These are phyloP conservation scores for Boletus semigastroideus DNA, from an alignment of 1,284 basidiomycete genomes.

Conservation along the genomic window DNA sequence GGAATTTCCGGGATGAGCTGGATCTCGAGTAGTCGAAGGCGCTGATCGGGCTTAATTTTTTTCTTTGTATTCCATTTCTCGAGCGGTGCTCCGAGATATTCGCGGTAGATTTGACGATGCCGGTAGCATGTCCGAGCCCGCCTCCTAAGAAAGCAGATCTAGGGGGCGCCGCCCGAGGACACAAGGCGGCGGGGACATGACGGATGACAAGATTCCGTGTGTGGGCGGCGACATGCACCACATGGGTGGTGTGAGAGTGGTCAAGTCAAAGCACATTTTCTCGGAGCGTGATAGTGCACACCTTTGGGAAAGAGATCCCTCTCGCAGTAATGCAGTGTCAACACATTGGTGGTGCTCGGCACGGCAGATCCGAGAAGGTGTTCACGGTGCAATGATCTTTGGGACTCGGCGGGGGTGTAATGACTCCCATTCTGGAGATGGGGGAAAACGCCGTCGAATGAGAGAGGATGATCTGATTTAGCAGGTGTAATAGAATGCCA, in stretches of 20 bases:
- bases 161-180: conserved; percentile 3
- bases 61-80: conserved; percentile 7
- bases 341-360: not conserved
- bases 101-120: conserved; percentile 21
- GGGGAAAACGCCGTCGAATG: conserved; percentile 18
- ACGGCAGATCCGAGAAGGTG: not conserved
- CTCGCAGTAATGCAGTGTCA: not conserved
- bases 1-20: conserved; percentile 16
- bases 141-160: conserved; percentile 1
- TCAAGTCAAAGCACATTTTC: not conserved
- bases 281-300: not conserved
- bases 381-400: not conserved
- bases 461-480: not conserved
- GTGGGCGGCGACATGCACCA: not conserved
- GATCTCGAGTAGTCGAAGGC: conserved; percentile 25
- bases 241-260: not conserved
- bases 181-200: conserved; percentile 4
- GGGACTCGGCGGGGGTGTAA: not conserved
- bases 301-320: not conserved
- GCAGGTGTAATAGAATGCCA: conserved; percentile 6
- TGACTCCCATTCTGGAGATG: conserved; percentile 10
- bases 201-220: conserved; percentile 4
- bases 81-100: conserved; percentile 22
- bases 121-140: not conserved
- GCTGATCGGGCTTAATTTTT: conserved; percentile 20